Base-by-base conservation (phyloP, 352 stramenopile species). In the Phytophthora podocarpi region DNA sequence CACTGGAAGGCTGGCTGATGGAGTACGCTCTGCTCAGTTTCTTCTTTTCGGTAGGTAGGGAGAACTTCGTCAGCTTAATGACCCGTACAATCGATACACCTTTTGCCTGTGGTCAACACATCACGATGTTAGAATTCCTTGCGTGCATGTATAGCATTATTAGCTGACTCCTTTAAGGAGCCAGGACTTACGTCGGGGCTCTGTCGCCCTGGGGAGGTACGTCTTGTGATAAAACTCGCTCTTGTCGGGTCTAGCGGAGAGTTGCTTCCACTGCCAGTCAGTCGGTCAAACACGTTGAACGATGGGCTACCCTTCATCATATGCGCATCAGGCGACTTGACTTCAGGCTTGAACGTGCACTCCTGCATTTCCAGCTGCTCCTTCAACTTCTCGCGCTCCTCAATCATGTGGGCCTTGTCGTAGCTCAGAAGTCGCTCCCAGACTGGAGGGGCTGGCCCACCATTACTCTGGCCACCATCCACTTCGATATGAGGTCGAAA, bases 331-430 rank as follows among this genome's bases (percentile, higher is more conserved):
- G 67, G 64, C 1, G 75, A 78, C n/a, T 76, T 86, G 23, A 92
- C 80, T 18, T 91, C 79, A 11, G 85, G 85, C 66, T 90, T 89
- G 69, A 95, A 95, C 1, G 85, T 95, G 54, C 85, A 95, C 18
- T 85, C 76, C 35, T 90, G 66, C 55, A 91, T 72, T 53, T 95
- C 85, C 7, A 86, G 45, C 26, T 90, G 54, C 36, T 91, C 76
- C 46, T 87, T 90, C 16, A 84, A 67, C 24, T 83, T 87, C 24
- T 95, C 80, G 6, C 83, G 80, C 56, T 92, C 80, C 34, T 93
- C 85, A n/a, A 88, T 72, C 40, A 89, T 73, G 46, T 91, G 84
- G 16, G 82, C 80, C 57, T 93, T 95, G 59, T 95, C 78, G 34
- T 85, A 87, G n/a, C 71, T 91, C 0, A 87, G 49, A 27, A 91